Conservation (phyloP, 2,329 filamentous ascomycete genomes). For the Diaporthe sp. region DNA sequence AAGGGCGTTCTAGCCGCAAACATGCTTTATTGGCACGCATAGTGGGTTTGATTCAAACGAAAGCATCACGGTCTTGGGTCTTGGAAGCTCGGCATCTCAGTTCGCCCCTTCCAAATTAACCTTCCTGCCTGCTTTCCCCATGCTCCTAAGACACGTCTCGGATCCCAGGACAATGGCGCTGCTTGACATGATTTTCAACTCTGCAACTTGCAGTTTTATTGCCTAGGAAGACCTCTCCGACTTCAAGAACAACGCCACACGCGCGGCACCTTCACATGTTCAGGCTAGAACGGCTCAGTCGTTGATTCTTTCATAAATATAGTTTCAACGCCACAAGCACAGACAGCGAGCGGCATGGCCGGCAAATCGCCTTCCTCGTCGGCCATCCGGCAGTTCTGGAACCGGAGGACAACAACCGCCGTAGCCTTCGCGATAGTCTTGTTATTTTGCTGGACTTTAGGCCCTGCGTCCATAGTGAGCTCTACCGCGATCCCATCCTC, state of each 20-base stretch:
- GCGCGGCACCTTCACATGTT: too few relatives aligned
- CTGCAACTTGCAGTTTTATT: too few relatives aligned
- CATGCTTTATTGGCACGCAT: constrained; percentile 21
- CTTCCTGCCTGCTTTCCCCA: background rate
- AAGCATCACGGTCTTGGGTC: constrained; percentile 8
- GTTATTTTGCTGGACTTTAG: constrained; percentile 14
- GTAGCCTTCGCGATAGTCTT: constrained; percentile 1
- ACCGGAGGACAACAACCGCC: background rate
- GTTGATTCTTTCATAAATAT: too few relatives aligned
- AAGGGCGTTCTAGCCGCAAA: constrained; percentile 2
- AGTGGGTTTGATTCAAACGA: constrained; percentile 22
- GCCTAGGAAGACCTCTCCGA: background rate
- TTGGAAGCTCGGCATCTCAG: constrained; percentile 17
- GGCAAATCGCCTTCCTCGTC: background rate
- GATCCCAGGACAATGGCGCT: background rate
- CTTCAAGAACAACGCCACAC: too few relatives aligned
- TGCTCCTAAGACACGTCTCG: background rate
- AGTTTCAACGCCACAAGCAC: background rate
- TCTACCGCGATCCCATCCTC: background rate
- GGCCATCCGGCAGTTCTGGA: constrained; percentile 12
- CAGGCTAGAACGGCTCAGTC: background rate
- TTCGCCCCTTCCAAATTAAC: background rate
- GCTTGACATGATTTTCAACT: background rate
- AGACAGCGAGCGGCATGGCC: background rate
- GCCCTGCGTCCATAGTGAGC: constrained; percentile 14